Evolutionary conservation across 2,329 filamentous ascomycete species (phyloP).

Genomic region (Chaetomium strumarium): DNA sequence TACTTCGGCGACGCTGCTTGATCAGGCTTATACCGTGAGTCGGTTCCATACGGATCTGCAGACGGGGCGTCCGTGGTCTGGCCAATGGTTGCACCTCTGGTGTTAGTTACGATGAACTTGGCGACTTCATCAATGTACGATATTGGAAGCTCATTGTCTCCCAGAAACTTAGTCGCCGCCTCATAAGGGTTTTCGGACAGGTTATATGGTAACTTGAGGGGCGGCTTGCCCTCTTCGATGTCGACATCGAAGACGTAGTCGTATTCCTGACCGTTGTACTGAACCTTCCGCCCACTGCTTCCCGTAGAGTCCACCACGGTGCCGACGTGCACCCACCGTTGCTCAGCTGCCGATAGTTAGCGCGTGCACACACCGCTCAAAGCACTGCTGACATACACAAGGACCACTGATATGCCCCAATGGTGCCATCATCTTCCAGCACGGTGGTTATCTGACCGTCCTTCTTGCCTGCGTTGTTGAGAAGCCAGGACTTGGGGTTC

Average conservation of each 20-base stretch:
- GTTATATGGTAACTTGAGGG: conserved; percentile 91
- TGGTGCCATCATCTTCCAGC: conserved; percentile 68
- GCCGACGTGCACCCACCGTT: conserved; percentile 83
- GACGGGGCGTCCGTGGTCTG: conserved; percentile 44
- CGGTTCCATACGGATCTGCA: conserved; percentile 70
- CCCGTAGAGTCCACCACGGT: conserved; percentile 87
- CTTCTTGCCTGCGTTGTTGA: conserved; percentile 79
- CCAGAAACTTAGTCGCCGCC: conserved; percentile 82
- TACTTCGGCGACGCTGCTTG: conserved; percentile 49
- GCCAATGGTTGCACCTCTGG: conserved; percentile 78
- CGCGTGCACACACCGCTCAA: neutral
- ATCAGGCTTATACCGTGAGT: conserved; percentile 72
- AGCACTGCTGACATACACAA: conserved; percentile 30
- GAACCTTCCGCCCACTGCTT: conserved; percentile 71
- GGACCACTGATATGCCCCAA: conserved; percentile 89
- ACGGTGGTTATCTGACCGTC: conserved; percentile 96
- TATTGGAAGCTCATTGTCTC: conserved; percentile 80
- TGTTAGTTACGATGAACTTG: conserved; percentile 87
- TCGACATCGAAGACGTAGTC: conserved; percentile 97
- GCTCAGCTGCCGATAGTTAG: conserved; percentile 40
- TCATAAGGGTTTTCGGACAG: conserved; percentile 89
- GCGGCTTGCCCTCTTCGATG: conserved; percentile 88
- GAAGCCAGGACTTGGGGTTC: conserved; percentile 80
- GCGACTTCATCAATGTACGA: conserved; percentile 87
- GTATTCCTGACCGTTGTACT: conserved; percentile 79